A percentile compares a stretch with the other conserved stretches of the same genome.
phyloP scores from a whole-genome alignment of 1,139 yeast genomes.

The Saccharomyces hybrid region DNA sequence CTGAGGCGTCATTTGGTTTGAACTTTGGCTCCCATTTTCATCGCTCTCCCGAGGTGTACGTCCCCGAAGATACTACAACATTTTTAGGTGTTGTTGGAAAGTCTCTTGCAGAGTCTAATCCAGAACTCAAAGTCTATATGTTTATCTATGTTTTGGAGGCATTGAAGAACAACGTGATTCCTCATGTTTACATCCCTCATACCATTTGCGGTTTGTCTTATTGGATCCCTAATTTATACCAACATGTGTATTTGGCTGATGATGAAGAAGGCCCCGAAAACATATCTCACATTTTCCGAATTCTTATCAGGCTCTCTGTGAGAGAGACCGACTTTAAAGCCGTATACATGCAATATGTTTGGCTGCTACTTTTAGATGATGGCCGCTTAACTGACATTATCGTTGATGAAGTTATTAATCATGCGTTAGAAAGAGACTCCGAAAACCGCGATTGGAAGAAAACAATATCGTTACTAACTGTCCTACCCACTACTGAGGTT shows the following conservation, averaged over 20 bases:
- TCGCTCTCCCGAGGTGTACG: slow-evolving; percentile 56
- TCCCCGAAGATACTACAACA: slow-evolving; percentile 63
- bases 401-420: slow-evolving; percentile 66
- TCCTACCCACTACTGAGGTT: slow-evolving; percentile 63
- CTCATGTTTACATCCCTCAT: slow-evolving; percentile 20
- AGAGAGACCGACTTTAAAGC: slow-evolving; percentile 36
- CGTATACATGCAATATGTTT: slow-evolving; percentile 52
- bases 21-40: slow-evolving; percentile 53
- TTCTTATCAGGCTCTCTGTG: slow-evolving; percentile 53
- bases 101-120: slow-evolving; percentile 47
- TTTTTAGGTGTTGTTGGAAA: slow-evolving; percentile 55
- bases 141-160: slow-evolving; percentile 27
- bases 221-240: slow-evolving; percentile 69
- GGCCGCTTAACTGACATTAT: slow-evolving; percentile 51
- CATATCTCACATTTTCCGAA: slow-evolving; percentile 55
- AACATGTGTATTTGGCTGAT: slow-evolving; percentile 46
- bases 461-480: slow-evolving; percentile 52
- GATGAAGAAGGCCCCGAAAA: slow-evolving; percentile 54
- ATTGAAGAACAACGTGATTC: slow-evolving; percentile 19
- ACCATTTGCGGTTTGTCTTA: slow-evolving; percentile 53
- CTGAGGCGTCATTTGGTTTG: slow-evolving; percentile 53
- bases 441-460: slow-evolving; percentile 64
- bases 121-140: slow-evolving; percentile 46
- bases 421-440: slow-evolving; percentile 68
- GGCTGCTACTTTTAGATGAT: slow-evolving; percentile 63